Conservation (phyloP, 306 rosid species). For the Cotoneaster glaucophyllus region DNA sequence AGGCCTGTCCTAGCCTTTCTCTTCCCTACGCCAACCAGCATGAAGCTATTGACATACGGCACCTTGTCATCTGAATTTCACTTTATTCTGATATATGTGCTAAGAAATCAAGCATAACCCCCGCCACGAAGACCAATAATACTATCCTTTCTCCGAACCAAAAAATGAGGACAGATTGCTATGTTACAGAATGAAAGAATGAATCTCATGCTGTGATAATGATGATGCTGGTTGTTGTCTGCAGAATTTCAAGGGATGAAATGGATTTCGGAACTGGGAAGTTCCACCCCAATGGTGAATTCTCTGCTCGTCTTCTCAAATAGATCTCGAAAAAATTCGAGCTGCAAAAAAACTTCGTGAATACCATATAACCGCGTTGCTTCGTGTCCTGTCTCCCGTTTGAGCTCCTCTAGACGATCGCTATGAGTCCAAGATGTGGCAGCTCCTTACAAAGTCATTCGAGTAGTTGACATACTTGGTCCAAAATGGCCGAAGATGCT, state of each 20-base stretch:
- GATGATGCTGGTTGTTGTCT: slow-evolving; percentile 30
- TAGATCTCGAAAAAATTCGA: slow-evolving; percentile 26
- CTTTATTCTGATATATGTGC: slow-evolving; percentile 50
- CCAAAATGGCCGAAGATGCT: slow-evolving; percentile 98
- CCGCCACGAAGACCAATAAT: slow-evolving; percentile 45
- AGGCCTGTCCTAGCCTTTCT: slow-evolving; percentile 42
- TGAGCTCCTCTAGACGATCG: slow-evolving; percentile 26
- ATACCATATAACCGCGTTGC: slow-evolving; percentile 29
- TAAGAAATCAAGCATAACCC: slow-evolving; percentile 42
- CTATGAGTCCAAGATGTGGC: slow-evolving; percentile 95
- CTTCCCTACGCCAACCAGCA: slow-evolving; percentile 50
- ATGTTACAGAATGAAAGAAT: slow-evolving; percentile 63
- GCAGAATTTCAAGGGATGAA: slow-evolving; percentile 44
- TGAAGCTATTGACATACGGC: slow-evolving; percentile 34
- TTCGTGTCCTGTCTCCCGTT: slow-evolving; percentile 23
- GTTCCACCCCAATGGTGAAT: slow-evolving; percentile 37
- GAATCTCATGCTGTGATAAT: slow-evolving; percentile 41
- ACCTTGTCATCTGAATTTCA: slow-evolving; percentile 34
- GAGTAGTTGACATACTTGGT: slow-evolving; percentile 81
- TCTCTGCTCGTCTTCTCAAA: slow-evolving; percentile 42
- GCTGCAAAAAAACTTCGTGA: slow-evolving; percentile 40
- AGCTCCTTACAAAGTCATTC: slow-evolving; percentile 80
- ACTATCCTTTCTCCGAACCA: slow-evolving; percentile 55
- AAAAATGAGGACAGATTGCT: slow-evolving; percentile 54
- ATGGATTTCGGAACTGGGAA: slow-evolving; percentile 32